Conservation (phyloP, 305 asterid genomes). For the Solanum aculeatissimum region DNA sequence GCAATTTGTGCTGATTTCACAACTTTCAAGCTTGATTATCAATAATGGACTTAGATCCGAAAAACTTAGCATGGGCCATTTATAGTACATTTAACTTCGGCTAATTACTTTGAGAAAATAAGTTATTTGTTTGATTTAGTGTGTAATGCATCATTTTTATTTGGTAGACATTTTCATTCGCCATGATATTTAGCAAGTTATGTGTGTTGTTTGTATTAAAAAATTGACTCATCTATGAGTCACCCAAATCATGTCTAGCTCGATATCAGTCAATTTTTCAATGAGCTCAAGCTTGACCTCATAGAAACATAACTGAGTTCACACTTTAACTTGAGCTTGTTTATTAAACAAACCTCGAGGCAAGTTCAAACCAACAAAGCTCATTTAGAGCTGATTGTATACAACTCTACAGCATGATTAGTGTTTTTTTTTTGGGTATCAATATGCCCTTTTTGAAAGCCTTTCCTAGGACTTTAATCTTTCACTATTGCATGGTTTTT, state of each 20-base stretch:
- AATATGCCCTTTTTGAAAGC: background rate
- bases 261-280: background rate
- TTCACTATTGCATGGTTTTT: background rate
- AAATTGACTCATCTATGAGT: background rate
- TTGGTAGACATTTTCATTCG: background rate
- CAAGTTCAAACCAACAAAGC: background rate
- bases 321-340: background rate
- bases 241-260: background rate
- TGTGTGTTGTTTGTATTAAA: background rate
- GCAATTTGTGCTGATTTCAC: background rate
- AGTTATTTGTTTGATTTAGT: background rate
- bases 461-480: background rate
- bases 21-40: background rate
- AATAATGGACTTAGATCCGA: background rate
- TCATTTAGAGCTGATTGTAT: background rate
- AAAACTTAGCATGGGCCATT: background rate
- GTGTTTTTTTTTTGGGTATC: background rate
- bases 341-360: background rate
- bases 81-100: background rate
- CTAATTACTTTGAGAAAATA: background rate
- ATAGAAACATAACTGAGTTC: background rate
- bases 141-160: background rate
- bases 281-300: background rate
- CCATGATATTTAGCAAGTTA: background rate
- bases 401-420: background rate